phyloP scores from a whole-genome alignment of 2,329 filamentous ascomycete species.

The Penicillium sp. region DNA sequence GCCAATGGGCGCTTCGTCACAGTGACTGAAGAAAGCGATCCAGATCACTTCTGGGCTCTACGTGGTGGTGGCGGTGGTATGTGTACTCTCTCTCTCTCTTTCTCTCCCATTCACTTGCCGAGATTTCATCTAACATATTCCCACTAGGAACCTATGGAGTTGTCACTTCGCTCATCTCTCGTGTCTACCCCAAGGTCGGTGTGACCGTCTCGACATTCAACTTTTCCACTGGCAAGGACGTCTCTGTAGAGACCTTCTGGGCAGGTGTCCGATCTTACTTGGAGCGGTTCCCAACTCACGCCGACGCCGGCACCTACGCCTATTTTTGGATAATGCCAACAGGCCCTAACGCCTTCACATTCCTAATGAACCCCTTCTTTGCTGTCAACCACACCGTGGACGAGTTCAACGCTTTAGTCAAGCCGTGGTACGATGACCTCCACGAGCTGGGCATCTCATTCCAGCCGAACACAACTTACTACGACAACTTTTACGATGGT shows the following conservation, averaged over 20 bases:
- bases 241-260: slow-evolving; percentile 25
- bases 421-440: slow-evolving; percentile 24
- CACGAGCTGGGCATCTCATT: slow-evolving; percentile 19
- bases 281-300: slow-evolving; percentile 19
- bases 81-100: not conserved
- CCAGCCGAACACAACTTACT: slow-evolving; percentile 21
- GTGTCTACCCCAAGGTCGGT: slow-evolving; percentile 22
- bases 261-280: slow-evolving; percentile 24
- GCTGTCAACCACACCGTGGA: slow-evolving; percentile 23
- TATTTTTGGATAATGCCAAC: slow-evolving; percentile 26
- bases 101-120: not conserved
- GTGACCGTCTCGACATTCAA: slow-evolving; percentile 24
- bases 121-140: not conserved
- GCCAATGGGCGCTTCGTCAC: slow-evolving; percentile 23
- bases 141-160: slow-evolving; percentile 25
- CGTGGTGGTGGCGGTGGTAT: slow-evolving; percentile 17
- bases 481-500: slow-evolving; percentile 23
- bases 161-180: slow-evolving; percentile 24
- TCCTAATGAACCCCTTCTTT: slow-evolving; percentile 25
- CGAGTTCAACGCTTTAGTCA: slow-evolving; percentile 21
- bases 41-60: slow-evolving; percentile 57
- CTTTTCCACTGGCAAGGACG: slow-evolving; percentile 19
- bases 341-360: slow-evolving; percentile 23
- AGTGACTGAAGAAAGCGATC: slow-evolving; percentile 33
- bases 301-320: slow-evolving; percentile 27